Percentiles rank a stretch among this genome's conserved stretches.
Evolutionary conservation across 2,329 filamentous ascomycete genomes (phyloP).

Genomic region (Alternaria sp.): DNA sequence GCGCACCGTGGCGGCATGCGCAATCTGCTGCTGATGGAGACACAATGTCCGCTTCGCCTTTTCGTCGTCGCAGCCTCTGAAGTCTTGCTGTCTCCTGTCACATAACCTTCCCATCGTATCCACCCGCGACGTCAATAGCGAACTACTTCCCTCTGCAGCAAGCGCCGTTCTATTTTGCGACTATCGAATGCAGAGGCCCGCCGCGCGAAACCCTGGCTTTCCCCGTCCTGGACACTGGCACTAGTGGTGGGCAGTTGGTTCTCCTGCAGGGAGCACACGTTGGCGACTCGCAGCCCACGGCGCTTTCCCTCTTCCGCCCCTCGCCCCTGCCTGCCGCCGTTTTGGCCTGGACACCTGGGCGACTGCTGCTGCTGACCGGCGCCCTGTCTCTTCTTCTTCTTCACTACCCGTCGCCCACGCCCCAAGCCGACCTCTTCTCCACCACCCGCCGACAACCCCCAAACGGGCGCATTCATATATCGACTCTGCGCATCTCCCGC

Average conservation of each 20-base stretch:
- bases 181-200: slow-evolving; percentile 28
- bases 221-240: slow-evolving; percentile 22
- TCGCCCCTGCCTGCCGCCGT: slow-evolving; percentile 20
- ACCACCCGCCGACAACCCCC: slow-evolving; percentile 43
- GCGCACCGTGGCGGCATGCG: slow-evolving; percentile 7
- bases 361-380: slow-evolving; percentile 19
- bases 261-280: slow-evolving; percentile 29
- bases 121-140: neutral
- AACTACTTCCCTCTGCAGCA: slow-evolving; percentile 7
- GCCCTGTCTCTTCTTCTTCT: slow-evolving; percentile 19
- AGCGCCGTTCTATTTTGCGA: slow-evolving; percentile 30
- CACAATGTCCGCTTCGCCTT: neutral
- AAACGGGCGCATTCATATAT: slow-evolving; percentile 40
- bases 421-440: slow-evolving; percentile 25
- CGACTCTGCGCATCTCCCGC: slow-evolving; percentile 42
- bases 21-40: slow-evolving; percentile 7
- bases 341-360: slow-evolving; percentile 25
- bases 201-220: slow-evolving; percentile 18
- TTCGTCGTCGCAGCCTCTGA: neutral
- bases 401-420: slow-evolving; percentile 20
- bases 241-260: slow-evolving; percentile 20
- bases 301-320: slow-evolving; percentile 24
- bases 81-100: slow-evolving; percentile 4
- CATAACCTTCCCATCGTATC: neutral
- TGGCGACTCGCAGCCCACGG: slow-evolving; percentile 23